phyloP scores from a whole-genome alignment of 176 grass and related monocot species.

The Themeda triandra region DNA sequence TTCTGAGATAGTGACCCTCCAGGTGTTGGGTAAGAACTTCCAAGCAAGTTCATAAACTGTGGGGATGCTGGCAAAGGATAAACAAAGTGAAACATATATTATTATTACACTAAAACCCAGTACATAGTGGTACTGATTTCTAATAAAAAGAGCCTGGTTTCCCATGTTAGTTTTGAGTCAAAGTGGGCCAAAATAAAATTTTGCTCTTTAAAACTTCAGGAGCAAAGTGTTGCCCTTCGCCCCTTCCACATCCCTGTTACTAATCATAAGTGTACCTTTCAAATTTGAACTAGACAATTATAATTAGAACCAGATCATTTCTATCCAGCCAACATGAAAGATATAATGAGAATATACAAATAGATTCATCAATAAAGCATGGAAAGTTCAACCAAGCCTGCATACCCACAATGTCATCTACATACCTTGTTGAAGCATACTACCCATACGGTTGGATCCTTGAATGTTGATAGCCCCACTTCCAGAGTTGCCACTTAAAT shows the following conservation, averaged over 20 bases:
- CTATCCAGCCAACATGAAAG: conserved; percentile 3
- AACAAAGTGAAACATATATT: not conserved
- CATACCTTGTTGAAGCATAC: conserved; percentile 84
- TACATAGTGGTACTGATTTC: not conserved
- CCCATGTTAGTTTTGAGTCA: conserved; percentile 1
- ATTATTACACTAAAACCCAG: not conserved
- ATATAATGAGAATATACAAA: not conserved
- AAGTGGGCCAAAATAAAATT: not conserved
- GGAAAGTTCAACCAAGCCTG: not conserved
- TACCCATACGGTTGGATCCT: conserved; percentile 63
- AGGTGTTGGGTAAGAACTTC: conserved; percentile 66
- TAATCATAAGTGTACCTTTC: not conserved
- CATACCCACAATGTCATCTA: not conserved
- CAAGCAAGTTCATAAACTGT: conserved; percentile 84
- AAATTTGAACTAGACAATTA: not conserved
- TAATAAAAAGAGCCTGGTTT: not conserved
- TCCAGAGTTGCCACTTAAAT: conserved; percentile 69
- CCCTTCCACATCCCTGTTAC: not conserved
- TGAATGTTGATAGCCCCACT: conserved; percentile 63
- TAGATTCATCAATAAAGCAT: not conserved
- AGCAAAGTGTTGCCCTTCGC: not conserved
- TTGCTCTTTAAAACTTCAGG: not conserved
- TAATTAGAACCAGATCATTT: not conserved
- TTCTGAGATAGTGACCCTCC: conserved; percentile 64
- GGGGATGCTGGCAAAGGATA: conserved; percentile 38